Conservation (phyloP, 202 grass and related monocot species). For the Sporobolus alterniflorus region DNA sequence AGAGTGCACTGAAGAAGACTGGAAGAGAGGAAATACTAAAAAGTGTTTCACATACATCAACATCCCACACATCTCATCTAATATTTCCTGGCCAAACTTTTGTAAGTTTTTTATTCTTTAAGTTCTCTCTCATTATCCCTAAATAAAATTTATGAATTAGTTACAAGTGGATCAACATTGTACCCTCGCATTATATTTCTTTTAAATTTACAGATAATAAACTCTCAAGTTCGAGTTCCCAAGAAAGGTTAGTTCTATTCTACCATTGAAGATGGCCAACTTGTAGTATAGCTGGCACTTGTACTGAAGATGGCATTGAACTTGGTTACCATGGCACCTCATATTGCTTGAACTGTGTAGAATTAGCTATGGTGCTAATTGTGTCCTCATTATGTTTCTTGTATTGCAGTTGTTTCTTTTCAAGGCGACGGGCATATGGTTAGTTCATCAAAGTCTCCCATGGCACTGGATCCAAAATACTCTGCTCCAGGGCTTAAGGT, state of each 20-base stretch:
- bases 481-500: constrained; percentile 41
- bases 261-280: background rate
- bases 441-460: constrained; percentile 20
- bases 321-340: constrained; percentile 3
- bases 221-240: constrained; percentile 36
- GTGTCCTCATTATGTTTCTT: background rate
- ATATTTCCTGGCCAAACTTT: constrained; percentile 26
- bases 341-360: constrained; percentile 22
- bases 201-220: constrained; percentile 42
- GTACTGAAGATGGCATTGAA: constrained; percentile 5
- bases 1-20: constrained; percentile 48
- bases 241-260: constrained; percentile 49
- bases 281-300: background rate
- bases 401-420: constrained; percentile 70
- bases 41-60: constrained; percentile 41
- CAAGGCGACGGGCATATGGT: constrained; percentile 14
- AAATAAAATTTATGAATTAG: constrained; percentile 10
- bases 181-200: background rate
- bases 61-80: constrained; percentile 22
- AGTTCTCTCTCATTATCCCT: constrained; percentile 4
- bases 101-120: constrained; percentile 36
- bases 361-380: background rate
- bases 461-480: constrained; percentile 25
- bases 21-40: constrained; percentile 16
- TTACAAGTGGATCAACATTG: constrained; percentile 6